A percentile compares a stretch with the other conserved stretches of the same genome.
These are phyloP conservation scores for Brettanomyces bruxellensis DNA, from an alignment of 805 yeast genomes.

Conservation along the genomic window DNA sequence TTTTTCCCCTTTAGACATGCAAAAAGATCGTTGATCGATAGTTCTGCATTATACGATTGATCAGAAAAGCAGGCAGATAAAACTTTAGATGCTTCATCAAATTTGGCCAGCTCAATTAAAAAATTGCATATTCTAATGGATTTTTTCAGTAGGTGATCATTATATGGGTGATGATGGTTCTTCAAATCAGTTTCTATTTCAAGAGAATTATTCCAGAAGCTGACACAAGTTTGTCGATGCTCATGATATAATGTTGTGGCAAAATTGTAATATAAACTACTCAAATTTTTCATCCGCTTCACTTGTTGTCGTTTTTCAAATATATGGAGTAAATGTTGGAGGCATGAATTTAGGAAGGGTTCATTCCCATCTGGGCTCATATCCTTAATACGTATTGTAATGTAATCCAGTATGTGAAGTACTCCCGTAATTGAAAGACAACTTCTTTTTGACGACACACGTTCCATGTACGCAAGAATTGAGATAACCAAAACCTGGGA, in stretches of 20 bases:
- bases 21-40: too few species aligned
- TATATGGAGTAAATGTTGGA: constrained; percentile 11
- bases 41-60: too few species aligned
- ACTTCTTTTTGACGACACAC: not conserved
- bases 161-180: too few species aligned
- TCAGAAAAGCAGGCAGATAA: constrained; percentile 3
- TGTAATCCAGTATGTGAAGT: constrained; percentile 12
- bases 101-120: constrained; percentile 13
- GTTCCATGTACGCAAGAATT: constrained; percentile 4
- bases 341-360: constrained; percentile 3
- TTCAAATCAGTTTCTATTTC: constrained; percentile 23
- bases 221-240: constrained; percentile 8
- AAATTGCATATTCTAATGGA: constrained; percentile 26
- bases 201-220: constrained; percentile 20
- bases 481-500: constrained; percentile 6
- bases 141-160: constrained; percentile 12
- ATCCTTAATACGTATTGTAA: constrained; percentile 12
- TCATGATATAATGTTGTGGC: constrained; percentile 20
- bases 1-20: too few species aligned
- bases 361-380: constrained; percentile 3
- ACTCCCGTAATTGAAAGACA: constrained; percentile 1
- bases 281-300: constrained; percentile 36
- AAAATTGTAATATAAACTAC: constrained; percentile 35
- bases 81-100: constrained; percentile 11
- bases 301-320: constrained; percentile 16